Evolutionary conservation across 2,329 filamentous ascomycete genomes (phyloP).

Genomic region (Monilinia fructigena): DNA sequence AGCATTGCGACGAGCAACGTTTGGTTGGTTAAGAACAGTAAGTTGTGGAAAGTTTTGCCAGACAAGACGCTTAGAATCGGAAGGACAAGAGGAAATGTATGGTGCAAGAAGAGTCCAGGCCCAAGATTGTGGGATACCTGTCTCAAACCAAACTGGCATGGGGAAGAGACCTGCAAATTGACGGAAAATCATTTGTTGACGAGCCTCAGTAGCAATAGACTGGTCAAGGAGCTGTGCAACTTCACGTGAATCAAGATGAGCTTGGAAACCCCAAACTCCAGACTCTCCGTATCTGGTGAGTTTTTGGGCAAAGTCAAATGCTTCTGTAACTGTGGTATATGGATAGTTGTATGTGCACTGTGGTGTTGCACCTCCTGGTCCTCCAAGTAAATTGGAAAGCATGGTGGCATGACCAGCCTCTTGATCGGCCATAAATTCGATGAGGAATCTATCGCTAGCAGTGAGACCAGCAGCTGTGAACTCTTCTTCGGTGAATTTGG

Average conservation of each 20-base stretch:
- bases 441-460: constrained; percentile 66
- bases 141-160: constrained; percentile 80
- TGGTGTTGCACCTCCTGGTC: constrained; percentile 56
- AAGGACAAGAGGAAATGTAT: constrained; percentile 75
- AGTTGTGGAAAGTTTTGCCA: constrained; percentile 85
- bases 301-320: constrained; percentile 81
- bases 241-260: constrained; percentile 73
- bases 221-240: constrained; percentile 71
- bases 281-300: constrained; percentile 79
- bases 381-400: constrained; percentile 73
- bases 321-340: constrained; percentile 70
- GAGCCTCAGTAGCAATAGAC: constrained; percentile 74
- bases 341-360: constrained; percentile 82
- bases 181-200: constrained; percentile 82
- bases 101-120: constrained; percentile 79
- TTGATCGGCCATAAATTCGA: constrained; percentile 75
- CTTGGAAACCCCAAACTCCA: constrained; percentile 77
- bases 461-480: constrained; percentile 68
- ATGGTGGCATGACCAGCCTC: constrained; percentile 76
- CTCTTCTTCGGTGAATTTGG: constrained; percentile 65
- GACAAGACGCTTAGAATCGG: constrained; percentile 67
- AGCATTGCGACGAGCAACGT: constrained; percentile 65
- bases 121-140: constrained; percentile 80
- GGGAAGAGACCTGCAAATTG: constrained; percentile 78
- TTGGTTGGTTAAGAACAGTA: constrained; percentile 72